A percentile compares a stretch with the other conserved stretches of the same genome.
These are phyloP conservation scores for Acer campestre DNA, from an alignment of 345 rosid species.

Conservation along the genomic window DNA sequence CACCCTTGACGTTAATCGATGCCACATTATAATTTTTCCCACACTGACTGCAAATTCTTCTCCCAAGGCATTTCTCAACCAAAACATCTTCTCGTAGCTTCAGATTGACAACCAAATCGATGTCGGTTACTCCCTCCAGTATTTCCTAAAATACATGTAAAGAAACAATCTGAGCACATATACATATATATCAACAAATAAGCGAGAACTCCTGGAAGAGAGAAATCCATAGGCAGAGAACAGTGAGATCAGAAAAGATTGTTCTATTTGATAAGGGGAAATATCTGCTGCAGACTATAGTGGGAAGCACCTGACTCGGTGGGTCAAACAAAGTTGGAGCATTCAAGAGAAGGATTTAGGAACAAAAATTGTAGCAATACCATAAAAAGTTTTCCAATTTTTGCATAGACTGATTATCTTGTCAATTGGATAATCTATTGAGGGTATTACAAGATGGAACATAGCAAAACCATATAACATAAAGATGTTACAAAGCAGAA, in stretches of 20 bases:
- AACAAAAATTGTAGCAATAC: neutral
- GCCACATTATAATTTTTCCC: slow-evolving; percentile 80
- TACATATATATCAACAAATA: neutral
- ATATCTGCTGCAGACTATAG: neutral
- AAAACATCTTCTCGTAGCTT: slow-evolving; percentile 82
- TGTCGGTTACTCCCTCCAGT: slow-evolving; percentile 69
- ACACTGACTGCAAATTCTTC: slow-evolving; percentile 89
- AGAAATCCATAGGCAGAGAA: neutral
- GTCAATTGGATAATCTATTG: neutral
- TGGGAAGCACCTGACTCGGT: neutral
- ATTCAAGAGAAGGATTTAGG: neutral
- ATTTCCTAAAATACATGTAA: slow-evolving; percentile 58
- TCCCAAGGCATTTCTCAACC: slow-evolving; percentile 87
- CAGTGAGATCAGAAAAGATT: neutral
- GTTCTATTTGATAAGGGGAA: neutral
- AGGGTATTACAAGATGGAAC: neutral
- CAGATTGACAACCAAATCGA: slow-evolving; percentile 87
- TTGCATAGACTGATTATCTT: neutral
- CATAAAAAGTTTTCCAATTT: slow-evolving; percentile 1
- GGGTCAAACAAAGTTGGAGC: neutral
- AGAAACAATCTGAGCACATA: neutral
- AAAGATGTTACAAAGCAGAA: neutral
- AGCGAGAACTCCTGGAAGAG: neutral
- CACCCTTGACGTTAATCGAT: slow-evolving; percentile 64
- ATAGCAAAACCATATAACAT: no score